Evolutionary conservation across 139 green algal genomes (phyloP).

Genomic region (Picochlorum sp.): DNA sequence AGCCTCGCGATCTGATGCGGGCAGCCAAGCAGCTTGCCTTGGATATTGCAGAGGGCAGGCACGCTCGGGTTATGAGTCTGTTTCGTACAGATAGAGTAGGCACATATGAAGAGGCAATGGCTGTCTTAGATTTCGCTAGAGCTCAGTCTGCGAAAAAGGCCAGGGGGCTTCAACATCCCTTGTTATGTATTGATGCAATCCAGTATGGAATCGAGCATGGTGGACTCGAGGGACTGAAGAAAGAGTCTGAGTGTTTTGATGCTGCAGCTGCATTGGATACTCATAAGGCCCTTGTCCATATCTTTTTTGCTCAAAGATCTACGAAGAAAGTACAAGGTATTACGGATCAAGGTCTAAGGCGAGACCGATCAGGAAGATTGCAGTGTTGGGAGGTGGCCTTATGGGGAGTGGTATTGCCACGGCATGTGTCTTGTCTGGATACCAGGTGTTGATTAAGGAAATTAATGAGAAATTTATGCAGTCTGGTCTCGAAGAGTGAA

Average conservation of each 20-base stretch:
- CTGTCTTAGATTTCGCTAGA: slow-evolving; percentile 74
- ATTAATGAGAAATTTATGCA: slow-evolving; percentile 94
- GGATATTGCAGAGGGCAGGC: slow-evolving; percentile 62
- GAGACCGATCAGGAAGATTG: slow-evolving; percentile 63
- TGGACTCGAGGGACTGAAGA: slow-evolving; percentile 60
- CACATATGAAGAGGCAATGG: slow-evolving; percentile 57
- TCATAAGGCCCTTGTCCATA: slow-evolving; percentile 93
- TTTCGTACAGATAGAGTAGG: slow-evolving; percentile 65
- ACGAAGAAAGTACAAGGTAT: slow-evolving; percentile 86
- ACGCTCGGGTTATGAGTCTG: slow-evolving; percentile 11
- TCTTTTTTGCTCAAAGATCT: slow-evolving; percentile 92
- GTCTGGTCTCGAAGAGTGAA: slow-evolving; percentile 79
- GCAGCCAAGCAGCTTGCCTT: slow-evolving; percentile 55
- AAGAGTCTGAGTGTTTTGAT: slow-evolving; percentile 66
- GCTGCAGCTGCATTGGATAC: slow-evolving; percentile 62
- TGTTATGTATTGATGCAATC: slow-evolving; percentile 89
- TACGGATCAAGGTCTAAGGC: slow-evolving; percentile 81
- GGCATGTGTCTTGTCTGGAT: slow-evolving; percentile 59
- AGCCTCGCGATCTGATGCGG: slow-evolving; percentile 47
- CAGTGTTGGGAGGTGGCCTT: slow-evolving; percentile 90
- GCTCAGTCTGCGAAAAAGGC: slow-evolving; percentile 48
- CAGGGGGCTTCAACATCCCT: slow-evolving; percentile 73
- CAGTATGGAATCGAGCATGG: slow-evolving; percentile 69
- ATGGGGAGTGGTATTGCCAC: slow-evolving; percentile 97
- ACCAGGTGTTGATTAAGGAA: slow-evolving; percentile 92